phyloP scores from a whole-genome alignment of 1,284 basidiomycete genomes.

The Ganoderma boninense region DNA sequence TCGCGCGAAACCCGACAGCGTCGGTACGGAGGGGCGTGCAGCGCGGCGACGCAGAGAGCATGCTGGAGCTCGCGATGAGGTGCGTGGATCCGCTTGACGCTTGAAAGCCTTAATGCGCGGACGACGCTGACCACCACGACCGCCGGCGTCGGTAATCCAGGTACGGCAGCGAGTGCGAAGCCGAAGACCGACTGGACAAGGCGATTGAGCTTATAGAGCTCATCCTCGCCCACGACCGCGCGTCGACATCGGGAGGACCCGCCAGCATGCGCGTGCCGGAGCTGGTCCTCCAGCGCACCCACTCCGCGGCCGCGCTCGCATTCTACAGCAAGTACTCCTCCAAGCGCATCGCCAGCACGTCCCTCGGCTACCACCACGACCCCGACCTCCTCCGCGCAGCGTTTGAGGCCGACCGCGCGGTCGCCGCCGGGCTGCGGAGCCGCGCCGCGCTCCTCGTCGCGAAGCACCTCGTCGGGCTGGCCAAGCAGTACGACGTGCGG shows the following conservation, averaged over 20 bases:
- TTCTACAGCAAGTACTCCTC: neutral
- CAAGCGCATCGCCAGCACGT: neutral
- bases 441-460: neutral
- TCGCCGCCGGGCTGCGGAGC: neutral
- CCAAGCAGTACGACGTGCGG: neutral
- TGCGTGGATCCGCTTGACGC: neutral
- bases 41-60: neutral
- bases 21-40: neutral
- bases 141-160: neutral
- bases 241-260: too few species aligned
- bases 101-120: neutral
- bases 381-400: neutral
- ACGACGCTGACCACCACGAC: neutral
- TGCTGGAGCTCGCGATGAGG: slow-evolving; percentile 5
- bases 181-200: neutral
- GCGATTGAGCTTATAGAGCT: neutral
- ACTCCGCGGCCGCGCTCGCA: neutral
- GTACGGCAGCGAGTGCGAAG: neutral
- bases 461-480: neutral
- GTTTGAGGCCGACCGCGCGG: neutral
- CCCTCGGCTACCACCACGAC: neutral
- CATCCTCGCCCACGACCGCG: neutral
- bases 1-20: neutral
- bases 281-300: neutral
- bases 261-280: neutral